A percentile compares a stretch with the other conserved stretches of the same genome.
phyloP scores from a whole-genome alignment of 257 asterid species.

The Fraxinus americana region DNA sequence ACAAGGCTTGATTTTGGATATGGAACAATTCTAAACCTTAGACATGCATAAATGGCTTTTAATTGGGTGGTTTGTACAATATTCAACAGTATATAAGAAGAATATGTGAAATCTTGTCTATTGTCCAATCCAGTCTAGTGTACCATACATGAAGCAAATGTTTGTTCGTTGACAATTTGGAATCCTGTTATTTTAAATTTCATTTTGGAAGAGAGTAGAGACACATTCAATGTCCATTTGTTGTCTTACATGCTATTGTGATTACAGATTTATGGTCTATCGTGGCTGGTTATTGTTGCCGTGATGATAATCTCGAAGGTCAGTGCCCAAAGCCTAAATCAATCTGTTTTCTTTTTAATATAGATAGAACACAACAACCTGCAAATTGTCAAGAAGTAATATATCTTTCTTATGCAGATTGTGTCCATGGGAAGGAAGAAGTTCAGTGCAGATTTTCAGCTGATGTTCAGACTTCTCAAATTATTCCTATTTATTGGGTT shows the following conservation, averaged over 20 bases:
- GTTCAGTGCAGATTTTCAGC: conserved; percentile 79
- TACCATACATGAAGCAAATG: not conserved
- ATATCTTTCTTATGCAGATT: conserved; percentile 45
- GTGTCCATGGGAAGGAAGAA: conserved; percentile 50
- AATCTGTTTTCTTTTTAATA: not conserved
- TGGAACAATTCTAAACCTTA: not conserved
- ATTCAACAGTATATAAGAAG: not conserved
- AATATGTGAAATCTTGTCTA: not conserved
- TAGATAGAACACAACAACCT: not conserved
- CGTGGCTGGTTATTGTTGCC: conserved; percentile 88
- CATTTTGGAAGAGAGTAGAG: not conserved
- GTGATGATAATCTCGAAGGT: conserved; percentile 78
- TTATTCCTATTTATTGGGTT: conserved; percentile 65
- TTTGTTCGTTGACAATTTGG: not conserved
- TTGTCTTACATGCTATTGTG: conserved; percentile 16
- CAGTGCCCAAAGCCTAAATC: conserved; percentile 12
- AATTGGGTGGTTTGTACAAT: not conserved
- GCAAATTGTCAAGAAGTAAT: too few relatives aligned
- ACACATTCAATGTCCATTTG: not conserved
- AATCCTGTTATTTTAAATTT: not conserved
- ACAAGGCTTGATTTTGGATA: not conserved
- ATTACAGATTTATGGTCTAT: conserved; percentile 78
- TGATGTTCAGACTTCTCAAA: conserved; percentile 87
- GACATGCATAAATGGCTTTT: not conserved
- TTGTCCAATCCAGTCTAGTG: not conserved